A percentile compares a stretch with the other conserved stretches of the same genome.
phyloP scores from a whole-genome alignment of 345 rosid species.

The Eucalyptus erythrocorys region DNA sequence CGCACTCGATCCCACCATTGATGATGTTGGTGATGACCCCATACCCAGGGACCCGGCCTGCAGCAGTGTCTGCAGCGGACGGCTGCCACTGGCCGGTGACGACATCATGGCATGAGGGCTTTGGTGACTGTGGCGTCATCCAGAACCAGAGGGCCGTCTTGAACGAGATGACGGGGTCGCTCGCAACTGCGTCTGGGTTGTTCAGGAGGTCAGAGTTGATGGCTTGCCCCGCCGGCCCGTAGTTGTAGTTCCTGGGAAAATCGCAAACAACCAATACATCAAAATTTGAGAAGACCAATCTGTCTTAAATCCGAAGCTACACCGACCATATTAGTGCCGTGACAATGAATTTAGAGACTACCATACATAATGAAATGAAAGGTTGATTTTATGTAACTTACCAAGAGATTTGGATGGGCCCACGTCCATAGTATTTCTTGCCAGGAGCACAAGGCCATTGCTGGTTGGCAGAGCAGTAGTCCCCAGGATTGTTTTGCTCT shows the following conservation, averaged over 20 bases:
- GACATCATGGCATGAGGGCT: constrained; percentile 5
- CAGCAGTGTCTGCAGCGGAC: not conserved
- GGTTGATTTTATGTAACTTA: not conserved
- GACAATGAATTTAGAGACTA: not conserved
- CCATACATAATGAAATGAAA: not conserved
- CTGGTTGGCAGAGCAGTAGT: not conserved
- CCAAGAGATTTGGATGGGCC: constrained; percentile 5
- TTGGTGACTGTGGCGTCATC: constrained; percentile 7
- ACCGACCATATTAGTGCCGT: not conserved
- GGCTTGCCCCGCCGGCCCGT: constrained; percentile 1
- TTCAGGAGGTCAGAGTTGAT: not conserved
- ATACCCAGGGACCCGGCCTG: not conserved
- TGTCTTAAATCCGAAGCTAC: not conserved
- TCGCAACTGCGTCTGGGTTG: not conserved
- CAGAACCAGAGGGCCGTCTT: constrained; percentile 12
- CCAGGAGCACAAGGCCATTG: constrained; percentile 6
- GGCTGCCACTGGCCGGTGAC: not conserved
- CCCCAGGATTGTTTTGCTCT: not conserved
- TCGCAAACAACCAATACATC: not conserved
- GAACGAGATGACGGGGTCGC: not conserved
- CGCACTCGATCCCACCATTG: not conserved
- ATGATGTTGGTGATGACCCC: constrained; percentile 6
- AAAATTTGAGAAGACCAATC: not conserved
- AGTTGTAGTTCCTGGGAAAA: constrained; percentile 4
- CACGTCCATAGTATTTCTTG: constrained; percentile 5